A percentile compares a stretch with the other conserved stretches of the same genome.
phyloP scores from a whole-genome alignment of 2,329 filamentous ascomycete genomes.

The Aspergillus sp. region DNA sequence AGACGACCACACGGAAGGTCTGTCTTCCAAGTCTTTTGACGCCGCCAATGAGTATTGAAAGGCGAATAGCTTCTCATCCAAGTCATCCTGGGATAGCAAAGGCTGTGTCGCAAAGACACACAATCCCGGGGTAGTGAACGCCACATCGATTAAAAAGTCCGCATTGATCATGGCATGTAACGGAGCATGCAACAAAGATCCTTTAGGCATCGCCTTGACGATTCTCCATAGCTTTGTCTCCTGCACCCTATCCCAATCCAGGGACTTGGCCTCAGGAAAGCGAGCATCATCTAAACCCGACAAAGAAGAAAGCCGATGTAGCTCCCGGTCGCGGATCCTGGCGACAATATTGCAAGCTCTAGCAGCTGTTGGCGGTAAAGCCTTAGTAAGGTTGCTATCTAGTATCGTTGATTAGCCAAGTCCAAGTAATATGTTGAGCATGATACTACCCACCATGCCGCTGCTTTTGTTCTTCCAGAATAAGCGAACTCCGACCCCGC shows the following conservation, averaged over 20 bases:
- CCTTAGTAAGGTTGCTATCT: slow-evolving; percentile 38
- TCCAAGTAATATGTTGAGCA: slow-evolving; percentile 6
- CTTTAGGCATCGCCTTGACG: slow-evolving; percentile 84
- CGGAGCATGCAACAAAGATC: slow-evolving; percentile 70
- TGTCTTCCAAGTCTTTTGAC: slow-evolving; percentile 46
- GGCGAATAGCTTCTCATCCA: slow-evolving; percentile 57
- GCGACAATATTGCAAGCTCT: slow-evolving; percentile 79
- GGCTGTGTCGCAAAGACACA: slow-evolving; percentile 64
- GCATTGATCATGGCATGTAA: slow-evolving; percentile 89
- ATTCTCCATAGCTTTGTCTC: slow-evolving; percentile 82
- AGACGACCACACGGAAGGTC: slow-evolving; percentile 64
- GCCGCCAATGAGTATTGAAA: slow-evolving; percentile 63
- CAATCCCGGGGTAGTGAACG: slow-evolving; percentile 71
- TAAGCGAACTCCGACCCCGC: slow-evolving; percentile 71
- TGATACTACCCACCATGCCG: slow-evolving; percentile 66
- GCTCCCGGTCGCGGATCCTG: slow-evolving; percentile 76
- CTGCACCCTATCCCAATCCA: slow-evolving; percentile 85
- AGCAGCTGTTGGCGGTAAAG: slow-evolving; percentile 75
- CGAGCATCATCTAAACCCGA: slow-evolving; percentile 67
- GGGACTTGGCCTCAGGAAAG: slow-evolving; percentile 90
- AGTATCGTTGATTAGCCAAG: slow-evolving; percentile 7
- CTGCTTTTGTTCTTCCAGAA: slow-evolving; percentile 77
- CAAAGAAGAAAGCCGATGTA: slow-evolving; percentile 78
- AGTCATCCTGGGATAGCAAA: slow-evolving; percentile 57
- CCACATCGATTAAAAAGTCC: slow-evolving; percentile 73